Evolutionary conservation across 2,329 filamentous ascomycete species (phyloP).

Genomic region (Keithomyces neogunnii): DNA sequence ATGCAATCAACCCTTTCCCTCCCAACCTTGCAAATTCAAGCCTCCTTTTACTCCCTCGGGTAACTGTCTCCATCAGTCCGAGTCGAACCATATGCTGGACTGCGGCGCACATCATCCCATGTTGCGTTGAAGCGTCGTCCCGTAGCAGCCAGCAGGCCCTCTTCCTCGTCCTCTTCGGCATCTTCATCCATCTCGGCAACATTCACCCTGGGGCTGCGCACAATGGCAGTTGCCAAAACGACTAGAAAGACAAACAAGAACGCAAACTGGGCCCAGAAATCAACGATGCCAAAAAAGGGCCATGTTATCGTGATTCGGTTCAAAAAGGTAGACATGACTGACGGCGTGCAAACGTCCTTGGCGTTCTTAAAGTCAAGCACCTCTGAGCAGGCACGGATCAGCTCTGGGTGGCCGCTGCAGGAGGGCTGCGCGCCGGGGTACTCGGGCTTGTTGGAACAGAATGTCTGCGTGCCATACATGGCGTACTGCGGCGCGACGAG

Average conservation of each 20-base stretch:
- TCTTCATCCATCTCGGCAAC: slow-evolving; percentile 77
- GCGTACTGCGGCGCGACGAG: slow-evolving; percentile 93
- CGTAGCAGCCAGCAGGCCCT: slow-evolving; percentile 79
- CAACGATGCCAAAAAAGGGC: slow-evolving; percentile 86
- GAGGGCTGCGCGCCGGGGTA: slow-evolving; percentile 61
- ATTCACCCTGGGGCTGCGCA: slow-evolving; percentile 72
- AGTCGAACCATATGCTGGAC: slow-evolving; percentile 15
- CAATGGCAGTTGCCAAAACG: slow-evolving; percentile 68
- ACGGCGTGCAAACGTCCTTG: slow-evolving; percentile 78
- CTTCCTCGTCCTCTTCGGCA: slow-evolving; percentile 85
- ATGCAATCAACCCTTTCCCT: not conserved
- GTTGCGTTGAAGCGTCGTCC: slow-evolving; percentile 74
- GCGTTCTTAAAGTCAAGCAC: slow-evolving; percentile 61
- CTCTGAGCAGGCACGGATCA: slow-evolving; percentile 78
- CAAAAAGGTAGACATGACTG: slow-evolving; percentile 83
- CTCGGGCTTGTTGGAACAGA: slow-evolving; percentile 66
- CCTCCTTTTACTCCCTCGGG: not conserved
- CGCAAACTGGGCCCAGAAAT: slow-evolving; percentile 93
- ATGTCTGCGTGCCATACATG: slow-evolving; percentile 89
- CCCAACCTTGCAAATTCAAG: too few species aligned
- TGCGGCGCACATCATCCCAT: slow-evolving; percentile 78
- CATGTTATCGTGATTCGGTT: slow-evolving; percentile 91
- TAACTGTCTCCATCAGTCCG: slow-evolving; percentile 7
- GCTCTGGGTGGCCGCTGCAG: slow-evolving; percentile 61
- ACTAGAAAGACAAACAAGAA: slow-evolving; percentile 80